Evolutionary conservation across 768 basidiomycete species (phyloP).

Genomic region (Pleurotus giganteus): DNA sequence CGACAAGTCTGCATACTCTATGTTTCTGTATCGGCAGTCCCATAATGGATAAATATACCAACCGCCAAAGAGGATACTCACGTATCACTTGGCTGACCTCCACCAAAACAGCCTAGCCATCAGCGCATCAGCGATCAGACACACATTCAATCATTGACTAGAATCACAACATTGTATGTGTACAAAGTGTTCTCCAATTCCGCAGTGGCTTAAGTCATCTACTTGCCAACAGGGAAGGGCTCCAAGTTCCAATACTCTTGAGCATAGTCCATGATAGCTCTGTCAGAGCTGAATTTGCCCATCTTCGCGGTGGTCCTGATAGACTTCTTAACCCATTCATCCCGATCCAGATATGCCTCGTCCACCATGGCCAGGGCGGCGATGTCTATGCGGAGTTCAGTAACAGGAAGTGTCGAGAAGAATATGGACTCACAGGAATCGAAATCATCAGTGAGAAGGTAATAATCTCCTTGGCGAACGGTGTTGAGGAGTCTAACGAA

Average conservation of each 20-base stretch:
- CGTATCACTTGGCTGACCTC: too few relatives aligned
- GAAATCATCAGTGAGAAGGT: slow-evolving; percentile 90
- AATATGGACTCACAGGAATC: slow-evolving; percentile 69
- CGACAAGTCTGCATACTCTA: background rate
- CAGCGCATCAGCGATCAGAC: too few relatives aligned
- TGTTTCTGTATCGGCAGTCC: slow-evolving; percentile 7
- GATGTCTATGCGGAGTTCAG: slow-evolving; percentile 54
- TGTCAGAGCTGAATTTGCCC: slow-evolving; percentile 96
- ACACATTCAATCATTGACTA: too few relatives aligned
- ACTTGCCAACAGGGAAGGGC: slow-evolving; percentile 14
- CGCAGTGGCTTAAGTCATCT: background rate
- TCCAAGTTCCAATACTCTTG: slow-evolving; percentile 86
- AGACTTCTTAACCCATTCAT: slow-evolving; percentile 91
- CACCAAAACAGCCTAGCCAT: too few relatives aligned
- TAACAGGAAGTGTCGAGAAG: background rate
- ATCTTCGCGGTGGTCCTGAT: slow-evolving; percentile 87
- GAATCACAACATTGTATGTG: too few relatives aligned
- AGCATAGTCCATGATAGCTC: slow-evolving; percentile 90
- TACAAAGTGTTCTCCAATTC: too few relatives aligned
- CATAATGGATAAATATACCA: slow-evolving; percentile 6
- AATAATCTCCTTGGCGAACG: slow-evolving; percentile 73
- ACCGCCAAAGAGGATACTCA: background rate
- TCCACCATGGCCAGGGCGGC: slow-evolving; percentile 86
- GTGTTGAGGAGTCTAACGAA: slow-evolving; percentile 63
- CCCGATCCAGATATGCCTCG: slow-evolving; percentile 77